Percentiles rank a stretch among this genome's conserved stretches.
phyloP scores from a whole-genome alignment of 345 rosid species.

The Limnanthes douglasii region DNA sequence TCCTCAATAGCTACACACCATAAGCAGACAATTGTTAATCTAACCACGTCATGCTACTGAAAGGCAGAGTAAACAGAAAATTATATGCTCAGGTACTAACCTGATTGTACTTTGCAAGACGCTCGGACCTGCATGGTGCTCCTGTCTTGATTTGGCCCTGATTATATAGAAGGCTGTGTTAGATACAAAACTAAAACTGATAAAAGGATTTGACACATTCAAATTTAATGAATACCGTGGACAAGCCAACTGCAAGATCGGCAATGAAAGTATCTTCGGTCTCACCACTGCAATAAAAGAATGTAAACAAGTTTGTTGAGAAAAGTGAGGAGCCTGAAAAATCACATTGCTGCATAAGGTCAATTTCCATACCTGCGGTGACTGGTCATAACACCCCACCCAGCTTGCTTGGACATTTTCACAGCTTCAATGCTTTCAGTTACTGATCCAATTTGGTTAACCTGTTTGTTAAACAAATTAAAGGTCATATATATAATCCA shows the following conservation, averaged over 20 bases:
- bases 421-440: constrained; percentile 99
- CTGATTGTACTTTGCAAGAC: constrained; percentile 95
- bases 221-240: constrained; percentile 43
- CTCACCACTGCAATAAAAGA: too few species aligned
- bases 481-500: too few species aligned
- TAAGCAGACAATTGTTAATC: too few species aligned
- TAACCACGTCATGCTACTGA: too few species aligned
- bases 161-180: constrained; percentile 3
- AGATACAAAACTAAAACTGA: background rate
- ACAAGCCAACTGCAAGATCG: constrained; percentile 83
- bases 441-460: constrained; percentile 93
- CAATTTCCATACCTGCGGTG: too few species aligned
- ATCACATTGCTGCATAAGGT: too few species aligned
- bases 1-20: constrained; percentile 56
- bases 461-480: constrained; percentile 34
- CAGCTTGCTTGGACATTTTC: constrained; percentile 88
- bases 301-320: too few species aligned
- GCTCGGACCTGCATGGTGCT: constrained; percentile 97
- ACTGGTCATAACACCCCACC: constrained; percentile 99
- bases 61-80: too few species aligned
- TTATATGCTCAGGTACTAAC: constrained; percentile 10
- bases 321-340: too few species aligned
- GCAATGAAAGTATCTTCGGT: constrained; percentile 98
- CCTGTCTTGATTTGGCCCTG: constrained; percentile 98
- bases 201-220: background rate